Evolutionary conservation across 2,329 filamentous ascomycete species (phyloP).

Genomic region (Penicillium sclerotigenum): DNA sequence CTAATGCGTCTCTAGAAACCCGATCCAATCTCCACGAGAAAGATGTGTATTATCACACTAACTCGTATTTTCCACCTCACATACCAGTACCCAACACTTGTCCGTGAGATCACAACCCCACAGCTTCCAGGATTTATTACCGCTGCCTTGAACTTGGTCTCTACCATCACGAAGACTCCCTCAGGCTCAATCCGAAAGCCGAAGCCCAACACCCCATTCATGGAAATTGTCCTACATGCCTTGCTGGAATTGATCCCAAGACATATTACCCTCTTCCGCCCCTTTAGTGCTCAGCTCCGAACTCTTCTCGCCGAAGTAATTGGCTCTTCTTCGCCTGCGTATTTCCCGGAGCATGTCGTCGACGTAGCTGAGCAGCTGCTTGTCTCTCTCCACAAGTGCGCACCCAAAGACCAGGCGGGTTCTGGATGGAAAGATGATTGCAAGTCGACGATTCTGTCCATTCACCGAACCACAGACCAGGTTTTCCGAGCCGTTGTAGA

Average conservation of each 20-base stretch:
- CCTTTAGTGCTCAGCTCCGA: constrained; percentile 67
- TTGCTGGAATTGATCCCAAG: constrained; percentile 71
- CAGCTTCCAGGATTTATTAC: constrained; percentile 71
- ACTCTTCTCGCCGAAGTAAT: constrained; percentile 59
- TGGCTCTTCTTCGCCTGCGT: constrained; percentile 58
- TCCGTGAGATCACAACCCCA: constrained; percentile 84
- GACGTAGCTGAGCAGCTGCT: constrained; percentile 62
- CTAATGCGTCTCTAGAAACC: constrained; percentile 58
- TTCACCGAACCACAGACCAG: constrained; percentile 70
- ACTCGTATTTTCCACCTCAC: constrained; percentile 81
- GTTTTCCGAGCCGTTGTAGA: constrained; percentile 77
- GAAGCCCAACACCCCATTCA: constrained; percentile 48
- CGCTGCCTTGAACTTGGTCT: constrained; percentile 65
- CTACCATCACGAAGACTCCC: constrained; percentile 42
- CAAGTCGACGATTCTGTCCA: constrained; percentile 58
- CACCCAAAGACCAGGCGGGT: constrained; percentile 71
- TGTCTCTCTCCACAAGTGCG: constrained; percentile 72
- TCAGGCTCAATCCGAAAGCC: constrained; percentile 36
- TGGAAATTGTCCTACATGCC: constrained; percentile 68
- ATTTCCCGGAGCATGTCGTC: constrained; percentile 54
- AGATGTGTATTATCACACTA: constrained; percentile 71
- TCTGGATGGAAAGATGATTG: constrained; percentile 76
- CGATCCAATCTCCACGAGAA: constrained; percentile 71
- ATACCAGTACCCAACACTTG: constrained; percentile 75
- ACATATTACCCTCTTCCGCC: constrained; percentile 79